phyloP scores from a whole-genome alignment of 2,329 filamentous ascomycete genomes.

The Periconia macrospinosa region DNA sequence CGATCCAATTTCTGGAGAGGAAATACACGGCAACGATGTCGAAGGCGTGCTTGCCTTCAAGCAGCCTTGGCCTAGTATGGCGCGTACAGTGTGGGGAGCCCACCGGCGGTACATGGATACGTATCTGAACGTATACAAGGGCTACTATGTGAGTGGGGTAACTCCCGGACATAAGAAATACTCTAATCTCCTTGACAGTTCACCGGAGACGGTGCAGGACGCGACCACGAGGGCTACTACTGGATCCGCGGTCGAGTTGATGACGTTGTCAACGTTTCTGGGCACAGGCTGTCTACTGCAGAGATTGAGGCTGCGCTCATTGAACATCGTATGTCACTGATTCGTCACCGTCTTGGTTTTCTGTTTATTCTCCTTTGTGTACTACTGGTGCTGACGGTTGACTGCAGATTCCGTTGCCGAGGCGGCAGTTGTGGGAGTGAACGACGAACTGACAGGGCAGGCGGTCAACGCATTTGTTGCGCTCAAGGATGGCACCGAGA shows the following conservation, averaged over 20 bases:
- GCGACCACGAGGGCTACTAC: constrained; percentile 98
- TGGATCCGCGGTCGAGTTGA: constrained; percentile 99
- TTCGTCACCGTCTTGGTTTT: background rate
- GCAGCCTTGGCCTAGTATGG: constrained; percentile 98
- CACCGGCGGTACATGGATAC: constrained; percentile 99
- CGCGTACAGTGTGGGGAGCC: constrained; percentile 93
- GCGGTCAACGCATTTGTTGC: constrained; percentile 96
- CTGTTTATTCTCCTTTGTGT: background rate
- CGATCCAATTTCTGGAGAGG: constrained; percentile 91
- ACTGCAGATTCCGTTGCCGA: constrained; percentile 73
- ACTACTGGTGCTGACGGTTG: constrained; percentile 18
- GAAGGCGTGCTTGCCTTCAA: constrained; percentile 97
- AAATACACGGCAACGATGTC: constrained; percentile 93
- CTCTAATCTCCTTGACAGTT: constrained; percentile 57
- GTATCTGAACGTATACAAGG: constrained; percentile 96
- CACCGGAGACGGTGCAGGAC: constrained; percentile 89
- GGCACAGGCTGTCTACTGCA: constrained; percentile 92
- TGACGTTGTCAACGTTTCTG: constrained; percentile 97
- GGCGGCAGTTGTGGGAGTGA: constrained; percentile 90
- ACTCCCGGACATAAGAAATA: background rate
- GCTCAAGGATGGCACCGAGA: constrained; percentile 81
- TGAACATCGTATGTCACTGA: constrained; percentile 67
- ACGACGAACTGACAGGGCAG: constrained; percentile 93
- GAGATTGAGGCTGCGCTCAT: constrained; percentile 97
- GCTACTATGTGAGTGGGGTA: constrained; percentile 80